These are phyloP conservation scores for Geotrichum fermentans DNA, from an alignment of 1,139 yeast genomes.

Conservation along the genomic window DNA sequence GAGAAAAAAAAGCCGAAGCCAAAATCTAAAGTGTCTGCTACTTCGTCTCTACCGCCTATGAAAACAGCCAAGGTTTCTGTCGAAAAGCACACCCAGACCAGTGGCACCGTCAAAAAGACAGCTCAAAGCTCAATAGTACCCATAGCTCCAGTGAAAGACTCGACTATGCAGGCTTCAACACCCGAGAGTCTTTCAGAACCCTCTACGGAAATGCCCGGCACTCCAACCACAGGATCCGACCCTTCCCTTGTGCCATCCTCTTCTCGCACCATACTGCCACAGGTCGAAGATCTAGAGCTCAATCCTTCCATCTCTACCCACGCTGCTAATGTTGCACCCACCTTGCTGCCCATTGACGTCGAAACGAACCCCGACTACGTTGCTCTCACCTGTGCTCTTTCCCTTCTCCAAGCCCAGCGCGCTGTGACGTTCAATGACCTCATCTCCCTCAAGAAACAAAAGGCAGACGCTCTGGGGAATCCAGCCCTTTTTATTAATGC, in stretches of 20 bases:
- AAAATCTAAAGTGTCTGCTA: not conserved
- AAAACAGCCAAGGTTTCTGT: no score
- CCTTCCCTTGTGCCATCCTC: no score
- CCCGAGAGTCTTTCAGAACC: no score
- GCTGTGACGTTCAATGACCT: conserved; percentile 29
- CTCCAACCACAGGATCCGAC: no score
- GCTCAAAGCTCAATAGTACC: not conserved
- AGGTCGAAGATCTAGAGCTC: no score
- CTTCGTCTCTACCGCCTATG: not conserved
- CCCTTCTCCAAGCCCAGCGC: conserved; percentile 30
- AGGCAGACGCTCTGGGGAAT: conserved; percentile 29
- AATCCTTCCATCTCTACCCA: not conserved
- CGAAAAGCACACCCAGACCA: no score
- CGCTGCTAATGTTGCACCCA: not conserved
- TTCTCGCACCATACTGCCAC: no score
- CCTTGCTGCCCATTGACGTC: not conserved
- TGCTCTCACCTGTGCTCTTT: conserved; percentile 33
- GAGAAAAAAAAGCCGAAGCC: not conserved
- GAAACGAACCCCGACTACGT: conserved; percentile 32
- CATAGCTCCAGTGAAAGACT: not conserved
- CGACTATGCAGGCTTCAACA: no score
- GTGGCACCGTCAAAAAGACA: not conserved
- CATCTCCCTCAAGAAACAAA: conserved; percentile 26
- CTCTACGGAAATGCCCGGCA: no score
- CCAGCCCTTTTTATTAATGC: conserved; percentile 26